Evolutionary conservation across 2,329 filamentous ascomycete genomes (phyloP).

Genomic region (Trichophyton schoenleinii): DNA sequence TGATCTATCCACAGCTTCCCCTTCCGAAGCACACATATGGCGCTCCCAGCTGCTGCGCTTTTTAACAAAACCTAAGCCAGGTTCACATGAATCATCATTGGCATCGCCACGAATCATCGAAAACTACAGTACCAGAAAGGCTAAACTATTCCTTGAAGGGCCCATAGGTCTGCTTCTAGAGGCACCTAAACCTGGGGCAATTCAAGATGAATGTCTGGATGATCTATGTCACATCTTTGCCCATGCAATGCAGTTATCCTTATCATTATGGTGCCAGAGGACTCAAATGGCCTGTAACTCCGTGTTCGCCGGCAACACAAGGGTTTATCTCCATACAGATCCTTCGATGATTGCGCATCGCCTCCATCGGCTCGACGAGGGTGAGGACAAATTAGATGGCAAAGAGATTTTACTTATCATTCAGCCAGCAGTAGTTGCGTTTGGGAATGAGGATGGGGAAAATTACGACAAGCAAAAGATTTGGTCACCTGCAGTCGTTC

Average conservation of each 20-base stretch:
- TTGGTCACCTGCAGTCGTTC: conserved; percentile 15
- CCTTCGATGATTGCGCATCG: conserved; percentile 13
- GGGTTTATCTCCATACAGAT: not conserved
- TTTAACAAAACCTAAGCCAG: conserved; percentile 2
- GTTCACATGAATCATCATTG: not conserved
- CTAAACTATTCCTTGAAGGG: not conserved
- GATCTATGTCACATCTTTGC: not conserved
- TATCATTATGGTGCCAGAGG: conserved; percentile 15
- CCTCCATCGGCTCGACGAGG: conserved; percentile 15
- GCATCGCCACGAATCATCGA: not conserved
- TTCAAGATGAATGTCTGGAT: not conserved
- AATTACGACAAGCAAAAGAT: conserved; percentile 15
- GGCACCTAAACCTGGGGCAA: not conserved
- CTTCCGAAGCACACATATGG: conserved; percentile 14
- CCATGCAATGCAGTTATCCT: not conserved
- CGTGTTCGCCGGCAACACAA: no score
- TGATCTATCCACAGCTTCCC: conserved; percentile 8
- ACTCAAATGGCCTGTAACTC: conserved; percentile 4
- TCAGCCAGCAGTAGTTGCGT: conserved; percentile 16
- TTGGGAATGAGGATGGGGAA: conserved; percentile 15
- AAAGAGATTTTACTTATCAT: conserved; percentile 11
- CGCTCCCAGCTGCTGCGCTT: conserved; percentile 15
- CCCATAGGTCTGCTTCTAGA: not conserved
- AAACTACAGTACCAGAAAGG: not conserved
- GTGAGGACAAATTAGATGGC: conserved; percentile 13